Evolutionary conservation across 1,284 basidiomycete species (phyloP).

Genomic region (Exobasidium rhododendri): DNA sequence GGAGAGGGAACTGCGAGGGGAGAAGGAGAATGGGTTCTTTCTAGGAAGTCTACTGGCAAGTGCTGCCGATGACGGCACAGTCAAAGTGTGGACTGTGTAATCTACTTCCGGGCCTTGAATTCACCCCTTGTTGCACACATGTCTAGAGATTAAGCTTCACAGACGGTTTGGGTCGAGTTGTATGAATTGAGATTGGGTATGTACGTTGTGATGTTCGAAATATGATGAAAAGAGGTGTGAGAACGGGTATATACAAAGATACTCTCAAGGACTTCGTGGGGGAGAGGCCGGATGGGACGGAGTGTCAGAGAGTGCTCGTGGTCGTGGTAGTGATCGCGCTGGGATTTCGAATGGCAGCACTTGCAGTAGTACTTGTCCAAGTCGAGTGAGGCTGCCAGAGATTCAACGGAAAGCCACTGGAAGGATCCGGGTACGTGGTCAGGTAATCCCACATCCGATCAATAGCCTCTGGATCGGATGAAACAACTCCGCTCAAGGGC

Average conservation of each 20-base stretch:
- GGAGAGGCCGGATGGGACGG: too few species aligned
- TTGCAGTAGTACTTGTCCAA: neutral
- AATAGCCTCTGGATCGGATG: conserved; percentile 3
- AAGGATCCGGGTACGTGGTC: conserved; percentile 9
- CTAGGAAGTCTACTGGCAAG: neutral
- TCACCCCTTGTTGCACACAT: too few species aligned
- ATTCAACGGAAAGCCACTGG: conserved; percentile 5
- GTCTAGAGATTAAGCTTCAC: too few species aligned
- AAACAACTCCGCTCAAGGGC: neutral
- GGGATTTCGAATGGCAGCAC: neutral
- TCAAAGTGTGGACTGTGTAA: conserved; percentile 5
- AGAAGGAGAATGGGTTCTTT: neutral
- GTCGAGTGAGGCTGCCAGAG: conserved; percentile 5
- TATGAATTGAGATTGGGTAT: too few species aligned
- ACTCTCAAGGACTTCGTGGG: too few species aligned
- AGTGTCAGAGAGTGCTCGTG: neutral
- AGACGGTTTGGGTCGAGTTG: too few species aligned
- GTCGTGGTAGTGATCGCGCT: neutral
- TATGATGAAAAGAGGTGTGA: too few species aligned
- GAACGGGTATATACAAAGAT: too few species aligned
- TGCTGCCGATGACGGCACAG: conserved; percentile 3
- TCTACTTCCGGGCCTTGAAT: too few species aligned
- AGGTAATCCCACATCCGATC: conserved; percentile 13
- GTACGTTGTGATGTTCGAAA: too few species aligned
- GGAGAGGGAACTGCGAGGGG: neutral